Conservation (phyloP, 169 alveolate species). For the Neospora caninum region DNA sequence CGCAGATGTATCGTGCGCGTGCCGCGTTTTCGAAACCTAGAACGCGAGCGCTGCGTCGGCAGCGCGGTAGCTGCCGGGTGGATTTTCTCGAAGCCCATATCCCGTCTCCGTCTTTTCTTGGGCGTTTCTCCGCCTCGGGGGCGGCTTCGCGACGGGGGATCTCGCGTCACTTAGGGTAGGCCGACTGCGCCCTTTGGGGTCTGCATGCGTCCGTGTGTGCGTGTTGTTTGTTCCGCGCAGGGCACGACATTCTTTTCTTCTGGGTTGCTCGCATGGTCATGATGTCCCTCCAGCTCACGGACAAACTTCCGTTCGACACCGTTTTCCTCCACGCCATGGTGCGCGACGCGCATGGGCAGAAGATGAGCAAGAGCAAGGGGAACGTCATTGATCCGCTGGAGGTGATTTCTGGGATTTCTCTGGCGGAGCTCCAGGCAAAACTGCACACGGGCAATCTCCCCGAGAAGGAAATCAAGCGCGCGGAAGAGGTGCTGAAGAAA, state of each 20-base stretch:
- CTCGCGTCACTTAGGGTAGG: no score
- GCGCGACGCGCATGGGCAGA: constrained; percentile 97
- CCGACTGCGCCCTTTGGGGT: no score
- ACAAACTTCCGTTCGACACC: constrained; percentile 96
- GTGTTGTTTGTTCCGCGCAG: constrained; percentile 77
- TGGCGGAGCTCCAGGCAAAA: constrained; percentile 89
- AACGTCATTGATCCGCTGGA: constrained; percentile 99
- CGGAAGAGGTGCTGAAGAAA: constrained; percentile 90
- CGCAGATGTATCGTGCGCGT: no score
- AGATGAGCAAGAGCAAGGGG: constrained; percentile 98
- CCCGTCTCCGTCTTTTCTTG: no score
- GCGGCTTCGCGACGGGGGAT: no score
- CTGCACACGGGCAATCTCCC: constrained; percentile 92
- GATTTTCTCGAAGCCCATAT: no score
- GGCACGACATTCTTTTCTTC: constrained; percentile 99
- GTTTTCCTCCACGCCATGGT: constrained; percentile 98
- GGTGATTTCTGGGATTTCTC: constrained; percentile 94
- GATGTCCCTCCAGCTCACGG: constrained; percentile 95
- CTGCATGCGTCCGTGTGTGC: background rate
- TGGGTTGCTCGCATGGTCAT: constrained; percentile 99
- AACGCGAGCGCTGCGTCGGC: no score
- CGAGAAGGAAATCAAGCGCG: constrained; percentile 83
- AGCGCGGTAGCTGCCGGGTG: no score
- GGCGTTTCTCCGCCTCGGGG: no score
- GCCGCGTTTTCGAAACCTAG: no score